Evolutionary conservation across 2,329 filamentous ascomycete species (phyloP).

Genomic region (Cordyceps sp.): DNA sequence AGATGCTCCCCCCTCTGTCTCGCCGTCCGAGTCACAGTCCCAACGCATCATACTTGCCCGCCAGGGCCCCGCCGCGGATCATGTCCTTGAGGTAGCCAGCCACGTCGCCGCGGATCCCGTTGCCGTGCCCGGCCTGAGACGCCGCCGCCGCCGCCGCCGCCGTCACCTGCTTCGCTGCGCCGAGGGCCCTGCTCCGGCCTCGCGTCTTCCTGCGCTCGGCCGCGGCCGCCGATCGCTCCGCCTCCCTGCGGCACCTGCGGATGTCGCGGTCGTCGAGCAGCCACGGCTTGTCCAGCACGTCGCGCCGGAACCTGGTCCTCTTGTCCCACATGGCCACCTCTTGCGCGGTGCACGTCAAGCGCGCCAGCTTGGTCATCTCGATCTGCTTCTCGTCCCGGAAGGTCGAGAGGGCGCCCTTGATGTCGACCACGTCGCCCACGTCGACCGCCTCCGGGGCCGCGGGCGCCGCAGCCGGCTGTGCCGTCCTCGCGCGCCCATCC

Average conservation of each 20-base stretch:
- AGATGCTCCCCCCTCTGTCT: too few relatives aligned
- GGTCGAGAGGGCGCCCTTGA: conserved; percentile 33
- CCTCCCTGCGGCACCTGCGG: conserved; percentile 30
- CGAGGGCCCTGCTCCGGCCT: conserved; percentile 2
- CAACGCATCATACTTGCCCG: conserved; percentile 17
- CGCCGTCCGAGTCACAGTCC: conserved; percentile 15
- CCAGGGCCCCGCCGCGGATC: conserved; percentile 10
- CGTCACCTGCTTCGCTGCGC: conserved; percentile 1
- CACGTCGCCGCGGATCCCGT: conserved; percentile 1
- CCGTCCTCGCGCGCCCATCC: too few relatives aligned
- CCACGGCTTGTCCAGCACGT: conserved; percentile 38
- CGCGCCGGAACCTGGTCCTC: conserved; percentile 27
- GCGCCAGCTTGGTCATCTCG: conserved; percentile 30
- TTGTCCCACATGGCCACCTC: conserved; percentile 46
- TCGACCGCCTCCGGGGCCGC: conserved; percentile 18
- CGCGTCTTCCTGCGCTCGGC: conserved; percentile 10
- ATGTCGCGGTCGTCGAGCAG: conserved; percentile 30
- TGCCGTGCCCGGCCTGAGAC: not conserved
- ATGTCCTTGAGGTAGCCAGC: conserved; percentile 9
- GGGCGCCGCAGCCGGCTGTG: conserved; percentile 2
- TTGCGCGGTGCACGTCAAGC: conserved; percentile 32
- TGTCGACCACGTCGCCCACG: conserved; percentile 37
- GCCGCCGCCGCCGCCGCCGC: not conserved
- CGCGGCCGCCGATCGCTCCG: conserved; percentile 17
- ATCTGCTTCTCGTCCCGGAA: conserved; percentile 35